Evolutionary conservation across 108 stramenopile genomes (phyloP).

Genomic region (Skeletonema grethae): DNA sequence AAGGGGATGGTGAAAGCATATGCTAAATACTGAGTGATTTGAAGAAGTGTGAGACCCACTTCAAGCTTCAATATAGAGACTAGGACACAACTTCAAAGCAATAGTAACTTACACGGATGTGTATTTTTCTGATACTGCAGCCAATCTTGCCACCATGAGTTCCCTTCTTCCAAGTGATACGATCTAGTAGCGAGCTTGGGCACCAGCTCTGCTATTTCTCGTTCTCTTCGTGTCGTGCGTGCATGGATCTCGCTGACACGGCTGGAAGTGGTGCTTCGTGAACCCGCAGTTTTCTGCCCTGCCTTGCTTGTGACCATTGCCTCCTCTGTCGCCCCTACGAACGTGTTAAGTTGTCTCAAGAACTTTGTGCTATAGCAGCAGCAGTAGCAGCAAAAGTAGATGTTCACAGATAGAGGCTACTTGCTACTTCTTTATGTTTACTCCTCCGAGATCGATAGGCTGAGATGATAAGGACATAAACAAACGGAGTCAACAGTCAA

Average conservation of each 20-base stretch:
- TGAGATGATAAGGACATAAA: too few species aligned
- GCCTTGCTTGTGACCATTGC: neutral
- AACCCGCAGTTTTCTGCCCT: too few species aligned
- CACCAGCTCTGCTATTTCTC: slow-evolving; percentile 10
- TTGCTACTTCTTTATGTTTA: too few species aligned
- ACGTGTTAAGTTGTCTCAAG: too few species aligned
- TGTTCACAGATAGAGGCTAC: too few species aligned
- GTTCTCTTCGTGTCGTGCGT: slow-evolving; percentile 4
- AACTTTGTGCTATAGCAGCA: neutral
- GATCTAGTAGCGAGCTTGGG: slow-evolving; percentile 49
- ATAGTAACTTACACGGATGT: slow-evolving; percentile 47
- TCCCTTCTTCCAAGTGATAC: slow-evolving; percentile 70
- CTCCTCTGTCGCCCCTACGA: too few species aligned
- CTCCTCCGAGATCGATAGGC: too few species aligned
- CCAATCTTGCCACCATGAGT: slow-evolving; percentile 69
- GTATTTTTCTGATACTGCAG: slow-evolving; percentile 74
- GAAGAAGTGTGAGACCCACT: too few species aligned
- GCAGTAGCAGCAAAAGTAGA: neutral
- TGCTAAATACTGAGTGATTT: slow-evolving; percentile 53
- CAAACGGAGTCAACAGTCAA: too few species aligned
- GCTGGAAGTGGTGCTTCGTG: neutral
- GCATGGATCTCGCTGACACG: neutral
- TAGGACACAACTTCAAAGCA: too few species aligned
- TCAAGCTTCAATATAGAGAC: too few species aligned
- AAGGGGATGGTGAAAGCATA: slow-evolving; percentile 66